These are phyloP conservation scores for Pseudogymnoascus sp. DNA, from an alignment of 2,329 filamentous ascomycete genomes.

Conservation along the genomic window DNA sequence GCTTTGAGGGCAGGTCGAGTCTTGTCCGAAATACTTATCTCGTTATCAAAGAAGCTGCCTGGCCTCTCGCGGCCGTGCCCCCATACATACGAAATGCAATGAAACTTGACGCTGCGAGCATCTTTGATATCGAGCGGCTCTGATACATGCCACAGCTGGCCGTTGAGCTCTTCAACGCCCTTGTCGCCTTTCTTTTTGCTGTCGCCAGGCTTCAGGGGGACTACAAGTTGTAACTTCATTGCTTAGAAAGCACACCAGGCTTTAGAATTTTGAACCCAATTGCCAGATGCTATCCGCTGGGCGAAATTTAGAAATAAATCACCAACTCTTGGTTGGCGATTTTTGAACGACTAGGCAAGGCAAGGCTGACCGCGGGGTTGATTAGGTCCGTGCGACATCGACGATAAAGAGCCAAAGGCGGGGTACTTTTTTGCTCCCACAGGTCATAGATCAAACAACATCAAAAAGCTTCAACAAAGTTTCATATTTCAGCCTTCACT, in stretches of 20 bases:
- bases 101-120: conserved; percentile 11
- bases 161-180: conserved; percentile 15
- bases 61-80: conserved; percentile 10
- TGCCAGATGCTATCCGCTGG: not conserved
- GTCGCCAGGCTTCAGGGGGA: conserved; percentile 10
- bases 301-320: not conserved
- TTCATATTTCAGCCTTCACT: not conserved
- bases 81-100: conserved; percentile 18
- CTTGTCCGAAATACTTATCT: conserved; percentile 15
- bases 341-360: not conserved
- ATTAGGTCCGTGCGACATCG: not conserved
- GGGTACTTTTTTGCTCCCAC: not conserved
- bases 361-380: conserved; percentile 4
- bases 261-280: not conserved
- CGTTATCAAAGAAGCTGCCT: conserved; percentile 16
- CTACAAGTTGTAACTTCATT: conserved; percentile 12
- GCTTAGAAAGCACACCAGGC: not conserved
- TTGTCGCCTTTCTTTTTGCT: conserved; percentile 11
- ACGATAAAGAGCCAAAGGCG: not conserved
- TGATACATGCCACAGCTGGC: conserved; percentile 14
- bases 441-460: not conserved
- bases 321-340: not conserved
- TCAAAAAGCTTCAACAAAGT: not conserved
- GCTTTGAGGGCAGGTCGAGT: conserved; percentile 14
- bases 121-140: conserved; percentile 9